These are phyloP conservation scores for Sporothrix brasiliensis DNA, from an alignment of 2,329 filamentous ascomycete genomes.

Conservation along the genomic window DNA sequence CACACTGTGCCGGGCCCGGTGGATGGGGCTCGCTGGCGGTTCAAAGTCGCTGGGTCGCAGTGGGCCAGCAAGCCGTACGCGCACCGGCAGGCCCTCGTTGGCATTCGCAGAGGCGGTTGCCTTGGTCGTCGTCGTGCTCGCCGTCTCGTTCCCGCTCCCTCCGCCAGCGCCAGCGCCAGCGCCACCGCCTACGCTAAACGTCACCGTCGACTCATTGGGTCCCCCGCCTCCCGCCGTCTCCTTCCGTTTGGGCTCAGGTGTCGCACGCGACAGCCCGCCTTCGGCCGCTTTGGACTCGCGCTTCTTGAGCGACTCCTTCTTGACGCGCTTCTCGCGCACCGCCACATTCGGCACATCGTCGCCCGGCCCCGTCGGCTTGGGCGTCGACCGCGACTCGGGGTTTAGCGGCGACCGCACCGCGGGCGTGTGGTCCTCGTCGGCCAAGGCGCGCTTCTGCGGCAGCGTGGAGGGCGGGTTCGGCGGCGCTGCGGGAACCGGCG, in stretches of 20 bases:
- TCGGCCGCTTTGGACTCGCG: conserved; percentile 61
- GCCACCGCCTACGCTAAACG: not conserved
- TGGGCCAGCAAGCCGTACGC: conserved; percentile 63
- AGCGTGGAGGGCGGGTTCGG: conserved; percentile 43
- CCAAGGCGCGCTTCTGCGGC: conserved; percentile 65
- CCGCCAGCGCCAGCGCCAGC: not conserved
- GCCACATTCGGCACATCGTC: conserved; percentile 43
- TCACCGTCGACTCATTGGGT: not conserved
- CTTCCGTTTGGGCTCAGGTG: conserved; percentile 58
- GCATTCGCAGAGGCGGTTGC: conserved; percentile 33
- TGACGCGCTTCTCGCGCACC: conserved; percentile 56
- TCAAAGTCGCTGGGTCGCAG: conserved; percentile 66
- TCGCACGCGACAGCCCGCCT: conserved; percentile 55
- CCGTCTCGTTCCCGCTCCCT: conserved; percentile 19
- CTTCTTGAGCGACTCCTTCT: conserved; percentile 71
- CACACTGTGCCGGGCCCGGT: conserved; percentile 60
- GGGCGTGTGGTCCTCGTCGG: conserved; percentile 69
- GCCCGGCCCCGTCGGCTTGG: conserved; percentile 45
- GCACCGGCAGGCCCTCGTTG: conserved; percentile 55
- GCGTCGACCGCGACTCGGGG: conserved; percentile 52
- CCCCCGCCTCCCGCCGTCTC: conserved; percentile 40
- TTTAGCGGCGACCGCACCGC: conserved; percentile 75
- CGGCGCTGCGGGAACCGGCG: conserved; percentile 15
- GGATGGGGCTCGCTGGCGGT: conserved; percentile 58
- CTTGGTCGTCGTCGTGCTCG: not conserved